A percentile compares a stretch with the other conserved stretches of the same genome.
Conservation (phyloP, 2,329 filamentous ascomycete genomes). For the Penicillium sp. region DNA sequence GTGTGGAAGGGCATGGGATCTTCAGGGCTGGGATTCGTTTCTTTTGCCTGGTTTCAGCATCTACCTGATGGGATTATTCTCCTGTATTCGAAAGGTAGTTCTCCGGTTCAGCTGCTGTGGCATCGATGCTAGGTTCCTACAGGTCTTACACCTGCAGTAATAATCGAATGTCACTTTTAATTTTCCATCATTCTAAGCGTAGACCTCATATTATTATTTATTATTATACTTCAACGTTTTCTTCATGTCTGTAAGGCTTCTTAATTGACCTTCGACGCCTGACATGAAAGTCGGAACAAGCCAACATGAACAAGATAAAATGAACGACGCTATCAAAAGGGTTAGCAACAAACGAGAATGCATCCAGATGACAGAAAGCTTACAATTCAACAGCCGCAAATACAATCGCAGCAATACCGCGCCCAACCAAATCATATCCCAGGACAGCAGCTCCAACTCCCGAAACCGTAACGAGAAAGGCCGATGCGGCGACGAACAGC, state of each 20-base stretch:
- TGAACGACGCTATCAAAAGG: background rate
- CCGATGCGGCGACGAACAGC: background rate
- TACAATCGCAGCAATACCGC: background rate
- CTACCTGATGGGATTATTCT: no score
- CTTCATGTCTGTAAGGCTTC: no score
- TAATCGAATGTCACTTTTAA: no score
- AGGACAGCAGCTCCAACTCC: background rate
- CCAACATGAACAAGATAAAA: background rate
- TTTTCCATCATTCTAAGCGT: no score
- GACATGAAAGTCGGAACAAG: background rate
- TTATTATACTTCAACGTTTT: no score
- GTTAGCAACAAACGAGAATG: background rate
- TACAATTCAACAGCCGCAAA: background rate
- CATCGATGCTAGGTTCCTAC: no score
- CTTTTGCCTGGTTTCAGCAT: no score
- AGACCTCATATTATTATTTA: no score
- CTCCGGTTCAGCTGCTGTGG: background rate
- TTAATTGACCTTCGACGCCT: background rate
- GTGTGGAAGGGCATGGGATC: background rate
- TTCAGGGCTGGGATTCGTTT: no score
- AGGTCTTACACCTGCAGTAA: no score
- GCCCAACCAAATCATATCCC: background rate
- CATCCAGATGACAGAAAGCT: background rate
- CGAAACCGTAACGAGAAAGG: background rate
- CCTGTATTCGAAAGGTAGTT: background rate